A percentile compares a stretch with the other conserved stretches of the same genome.
Conservation (phyloP, 768 basidiomycete genomes). For the Suillus luteus region DNA sequence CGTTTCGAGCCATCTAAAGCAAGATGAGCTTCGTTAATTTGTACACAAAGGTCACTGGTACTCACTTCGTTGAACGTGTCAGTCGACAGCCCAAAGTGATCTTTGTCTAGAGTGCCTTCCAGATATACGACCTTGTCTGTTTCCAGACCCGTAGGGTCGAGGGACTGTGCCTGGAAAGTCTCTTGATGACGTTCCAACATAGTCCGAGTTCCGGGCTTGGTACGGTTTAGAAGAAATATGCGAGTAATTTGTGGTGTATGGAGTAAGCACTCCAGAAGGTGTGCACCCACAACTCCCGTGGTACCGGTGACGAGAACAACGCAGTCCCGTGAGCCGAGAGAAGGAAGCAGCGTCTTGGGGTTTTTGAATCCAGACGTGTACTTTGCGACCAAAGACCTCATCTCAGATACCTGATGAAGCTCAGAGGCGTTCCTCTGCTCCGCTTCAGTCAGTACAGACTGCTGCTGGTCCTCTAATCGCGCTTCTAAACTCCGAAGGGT, state of each 20-base stretch:
- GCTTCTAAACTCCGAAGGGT: constrained; percentile 1
- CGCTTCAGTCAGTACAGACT: not conserved
- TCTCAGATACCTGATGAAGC: not conserved
- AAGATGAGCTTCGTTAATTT: not conserved
- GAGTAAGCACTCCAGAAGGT: constrained; percentile 16
- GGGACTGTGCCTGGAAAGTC: constrained; percentile 29
- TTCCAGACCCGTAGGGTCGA: constrained; percentile 26
- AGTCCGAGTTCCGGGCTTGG: constrained; percentile 8
- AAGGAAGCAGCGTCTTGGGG: not conserved
- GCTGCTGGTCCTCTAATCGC: not conserved
- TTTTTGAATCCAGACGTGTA: constrained; percentile 4
- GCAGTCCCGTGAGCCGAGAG: not conserved
- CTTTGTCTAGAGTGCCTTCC: constrained; percentile 19
- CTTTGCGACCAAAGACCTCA: not conserved
- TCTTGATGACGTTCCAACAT: constrained; percentile 26
- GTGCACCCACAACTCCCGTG: constrained; percentile 31
- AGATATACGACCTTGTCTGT: constrained; percentile 32
- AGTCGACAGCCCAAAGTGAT: not conserved
- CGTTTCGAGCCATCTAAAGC: constrained; percentile 7
- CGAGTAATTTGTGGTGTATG: constrained; percentile 9
- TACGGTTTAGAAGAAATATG: constrained; percentile 32
- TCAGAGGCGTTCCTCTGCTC: constrained; percentile 1
- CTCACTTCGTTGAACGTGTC: not conserved
- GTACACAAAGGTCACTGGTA: too few species aligned
- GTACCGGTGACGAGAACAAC: constrained; percentile 35